phyloP scores from a whole-genome alignment of 1,139 yeast species.

The Blastobotrys ciferrii region DNA sequence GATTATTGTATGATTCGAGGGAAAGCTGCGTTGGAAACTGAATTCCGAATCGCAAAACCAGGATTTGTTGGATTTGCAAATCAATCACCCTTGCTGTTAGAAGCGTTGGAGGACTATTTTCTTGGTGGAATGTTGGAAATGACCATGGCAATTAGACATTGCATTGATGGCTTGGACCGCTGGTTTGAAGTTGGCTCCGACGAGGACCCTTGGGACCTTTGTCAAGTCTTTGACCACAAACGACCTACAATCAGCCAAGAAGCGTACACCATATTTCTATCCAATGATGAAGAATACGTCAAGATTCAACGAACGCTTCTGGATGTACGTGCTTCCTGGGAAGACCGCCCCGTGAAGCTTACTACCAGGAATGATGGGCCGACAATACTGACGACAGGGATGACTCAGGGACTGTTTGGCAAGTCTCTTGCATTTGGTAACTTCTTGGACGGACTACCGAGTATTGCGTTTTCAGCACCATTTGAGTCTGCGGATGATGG shows the following conservation, averaged over 20 bases:
- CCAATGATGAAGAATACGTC: not conserved
- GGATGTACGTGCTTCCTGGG: not conserved
- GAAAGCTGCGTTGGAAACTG: slow-evolving; percentile 46
- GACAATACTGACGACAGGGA: slow-evolving; percentile 26
- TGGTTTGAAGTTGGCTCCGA: slow-evolving; percentile 43
- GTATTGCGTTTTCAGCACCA: slow-evolving; percentile 51
- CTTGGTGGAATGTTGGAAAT: slow-evolving; percentile 54
- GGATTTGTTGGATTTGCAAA: slow-evolving; percentile 36
- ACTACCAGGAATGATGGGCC: no score
- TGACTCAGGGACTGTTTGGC: slow-evolving; percentile 41
- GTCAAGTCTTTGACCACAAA: slow-evolving; percentile 40
- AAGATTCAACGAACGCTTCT: not conserved
- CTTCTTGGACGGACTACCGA: slow-evolving; percentile 35
- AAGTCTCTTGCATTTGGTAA: slow-evolving; percentile 42
- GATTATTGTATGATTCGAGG: slow-evolving; percentile 53
- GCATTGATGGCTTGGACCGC: slow-evolving; percentile 37
- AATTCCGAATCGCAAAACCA: slow-evolving; percentile 36
- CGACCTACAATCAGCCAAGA: not conserved
- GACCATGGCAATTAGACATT: slow-evolving; percentile 39
- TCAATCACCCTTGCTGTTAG: slow-evolving; percentile 45
- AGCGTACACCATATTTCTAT: not conserved
- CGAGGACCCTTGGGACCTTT: slow-evolving; percentile 44
- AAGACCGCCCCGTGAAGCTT: no score
- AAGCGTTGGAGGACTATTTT: slow-evolving; percentile 46
- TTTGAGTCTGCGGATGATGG: slow-evolving; percentile 36